Evolutionary conservation across 2,329 filamentous ascomycete species (phyloP).

Genomic region (Hirsutella rhossiliensis): DNA sequence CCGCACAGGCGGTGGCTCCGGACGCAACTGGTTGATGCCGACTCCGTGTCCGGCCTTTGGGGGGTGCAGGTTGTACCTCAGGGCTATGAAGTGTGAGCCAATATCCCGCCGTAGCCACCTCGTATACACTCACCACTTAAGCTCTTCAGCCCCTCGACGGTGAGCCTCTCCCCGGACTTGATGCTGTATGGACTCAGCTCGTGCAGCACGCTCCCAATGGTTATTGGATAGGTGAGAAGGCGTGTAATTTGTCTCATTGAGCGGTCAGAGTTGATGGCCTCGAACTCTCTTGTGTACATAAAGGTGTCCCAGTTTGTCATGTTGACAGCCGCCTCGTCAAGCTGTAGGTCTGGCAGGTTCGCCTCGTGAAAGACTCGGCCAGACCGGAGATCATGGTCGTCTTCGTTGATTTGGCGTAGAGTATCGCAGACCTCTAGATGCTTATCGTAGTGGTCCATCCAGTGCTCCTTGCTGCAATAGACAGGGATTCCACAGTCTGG

Average conservation of each 20-base stretch:
- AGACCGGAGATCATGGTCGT: conserved; percentile 87
- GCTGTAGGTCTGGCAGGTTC: conserved; percentile 75
- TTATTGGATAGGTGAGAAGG: conserved; percentile 86
- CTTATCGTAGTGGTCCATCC: conserved; percentile 88
- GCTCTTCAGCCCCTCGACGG: conserved; percentile 82
- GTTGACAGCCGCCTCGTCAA: conserved; percentile 88
- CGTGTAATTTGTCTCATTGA: conserved; percentile 88
- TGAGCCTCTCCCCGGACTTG: conserved; percentile 62
- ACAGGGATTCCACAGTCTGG: conserved; percentile 91
- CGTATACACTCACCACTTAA: conserved; percentile 62
- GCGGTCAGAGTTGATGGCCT: conserved; percentile 81
- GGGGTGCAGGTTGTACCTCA: conserved; percentile 89
- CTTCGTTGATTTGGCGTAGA: conserved; percentile 87
- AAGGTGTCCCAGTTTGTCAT: conserved; percentile 99
- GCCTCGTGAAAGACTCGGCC: conserved; percentile 91
- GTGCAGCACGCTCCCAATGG: conserved; percentile 81
- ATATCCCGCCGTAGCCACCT: background rate
- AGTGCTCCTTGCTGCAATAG: conserved; percentile 89
- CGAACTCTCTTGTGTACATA: conserved; percentile 82
- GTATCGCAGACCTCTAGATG: conserved; percentile 90
- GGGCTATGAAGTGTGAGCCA: conserved; percentile 38
- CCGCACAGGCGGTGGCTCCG: conserved; percentile 77
- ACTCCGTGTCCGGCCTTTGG: conserved; percentile 64
- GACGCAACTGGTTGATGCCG: conserved; percentile 66
- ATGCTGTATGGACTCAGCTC: conserved; percentile 89